phyloP scores from a whole-genome alignment of 176 grass and related monocot species.

The Typha latifolia region DNA sequence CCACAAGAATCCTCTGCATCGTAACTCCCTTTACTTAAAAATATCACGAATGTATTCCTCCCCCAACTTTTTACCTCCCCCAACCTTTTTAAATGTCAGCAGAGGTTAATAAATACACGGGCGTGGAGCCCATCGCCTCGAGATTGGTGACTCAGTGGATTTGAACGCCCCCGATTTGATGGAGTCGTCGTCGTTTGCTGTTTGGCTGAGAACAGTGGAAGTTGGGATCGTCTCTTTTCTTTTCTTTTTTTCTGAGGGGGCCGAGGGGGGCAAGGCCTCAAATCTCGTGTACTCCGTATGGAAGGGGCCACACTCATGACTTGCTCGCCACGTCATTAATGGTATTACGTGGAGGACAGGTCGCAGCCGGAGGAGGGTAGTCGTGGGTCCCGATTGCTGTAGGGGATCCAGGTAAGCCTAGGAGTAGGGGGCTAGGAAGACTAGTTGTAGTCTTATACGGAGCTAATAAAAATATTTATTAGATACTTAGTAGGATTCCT shows the following conservation, averaged over 20 bases:
- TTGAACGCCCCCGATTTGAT: not conserved
- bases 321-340: constrained; percentile 5
- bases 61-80: constrained; percentile 18
- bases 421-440: not conserved
- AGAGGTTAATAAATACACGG: constrained; percentile 11
- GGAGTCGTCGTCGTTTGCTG: not conserved
- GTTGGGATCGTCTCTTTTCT: not conserved
- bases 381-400: not conserved
- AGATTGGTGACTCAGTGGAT: not conserved
- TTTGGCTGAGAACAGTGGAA: constrained; percentile 13
- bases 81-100: constrained; percentile 24
- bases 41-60: not conserved
- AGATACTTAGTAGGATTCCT: no score
- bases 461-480: no score
- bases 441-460: not conserved
- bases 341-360: constrained; percentile 1
- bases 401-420: constrained; percentile 4
- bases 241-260: not conserved
- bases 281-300: not conserved
- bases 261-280: not conserved
- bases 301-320: not conserved
- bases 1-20: constrained; percentile 4
- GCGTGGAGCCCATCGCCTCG: not conserved
- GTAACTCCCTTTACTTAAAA: not conserved
- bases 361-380: not conserved